A percentile compares a stretch with the other conserved stretches of the same genome.
These are phyloP conservation scores for Carpinus fangiana DNA, from an alignment of 306 rosid species.

Conservation along the genomic window DNA sequence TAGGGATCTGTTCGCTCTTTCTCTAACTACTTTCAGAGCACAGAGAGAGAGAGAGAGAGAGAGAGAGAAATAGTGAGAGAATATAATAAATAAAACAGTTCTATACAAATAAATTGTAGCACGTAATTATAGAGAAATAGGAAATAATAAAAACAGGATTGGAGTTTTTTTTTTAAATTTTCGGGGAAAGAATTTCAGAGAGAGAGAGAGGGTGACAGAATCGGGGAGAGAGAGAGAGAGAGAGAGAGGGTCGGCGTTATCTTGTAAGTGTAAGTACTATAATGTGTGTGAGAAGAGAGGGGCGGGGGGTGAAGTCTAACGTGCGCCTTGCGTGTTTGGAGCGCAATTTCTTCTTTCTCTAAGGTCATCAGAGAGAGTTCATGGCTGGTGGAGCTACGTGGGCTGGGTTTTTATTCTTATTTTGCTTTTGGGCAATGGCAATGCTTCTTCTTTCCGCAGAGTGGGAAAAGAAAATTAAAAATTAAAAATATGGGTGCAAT, in stretches of 20 bases:
- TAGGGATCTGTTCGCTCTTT: slow-evolving; percentile 66
- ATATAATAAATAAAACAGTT: not conserved
- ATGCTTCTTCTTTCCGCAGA: not conserved
- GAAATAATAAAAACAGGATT: not conserved
- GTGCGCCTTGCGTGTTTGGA: slow-evolving; percentile 55
- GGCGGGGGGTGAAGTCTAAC: slow-evolving; percentile 36
- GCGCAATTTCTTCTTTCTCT: slow-evolving; percentile 39
- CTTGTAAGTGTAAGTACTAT: slow-evolving; percentile 43
- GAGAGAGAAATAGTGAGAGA: not conserved
- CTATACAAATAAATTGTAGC: not conserved
- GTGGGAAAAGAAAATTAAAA: slow-evolving; percentile 4
- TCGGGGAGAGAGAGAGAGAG: slow-evolving; percentile 36
- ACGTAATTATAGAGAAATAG: not conserved
- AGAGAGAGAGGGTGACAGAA: slow-evolving; percentile 63
- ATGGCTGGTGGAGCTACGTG: slow-evolving; percentile 35
- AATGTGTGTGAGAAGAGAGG: slow-evolving; percentile 24
- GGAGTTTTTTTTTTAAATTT: not conserved
- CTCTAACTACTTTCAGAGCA: slow-evolving; percentile 42
- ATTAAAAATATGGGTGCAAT: not conserved
- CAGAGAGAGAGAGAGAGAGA: slow-evolving; percentile 35
- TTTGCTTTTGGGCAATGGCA: slow-evolving; percentile 4
- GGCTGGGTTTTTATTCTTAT: slow-evolving; percentile 26
- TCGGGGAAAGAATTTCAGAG: not conserved
- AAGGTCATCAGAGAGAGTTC: slow-evolving; percentile 25
- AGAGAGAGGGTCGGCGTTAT: slow-evolving; percentile 53